Evolutionary conservation across 345 rosid genomes (phyloP), one percentile per base, ranked within the genome.

Genomic region (Tarenaya hassleriana): DNA sequence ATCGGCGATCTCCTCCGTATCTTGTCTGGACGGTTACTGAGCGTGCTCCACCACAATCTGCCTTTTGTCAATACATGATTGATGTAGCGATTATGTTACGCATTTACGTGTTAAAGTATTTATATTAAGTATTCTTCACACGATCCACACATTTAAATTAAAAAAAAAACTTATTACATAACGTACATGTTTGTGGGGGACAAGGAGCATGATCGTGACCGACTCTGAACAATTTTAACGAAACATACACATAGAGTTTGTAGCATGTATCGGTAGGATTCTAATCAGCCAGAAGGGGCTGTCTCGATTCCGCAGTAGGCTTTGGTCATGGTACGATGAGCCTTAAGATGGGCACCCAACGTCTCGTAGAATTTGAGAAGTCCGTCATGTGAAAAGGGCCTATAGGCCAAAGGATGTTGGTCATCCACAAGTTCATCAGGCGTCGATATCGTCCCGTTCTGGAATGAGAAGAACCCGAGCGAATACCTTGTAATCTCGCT

Each of bases 1-100:
- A 71, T 86, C 0, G 95, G 97, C n/a, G 97, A 90, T 57, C 66
- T 86, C 59, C 57, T 90, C 34, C 94, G 86, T 19, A 78, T 90
- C 12, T 17, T 83, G 12, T 76, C 97, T 24, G 88, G 68, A 4
- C 41, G 61, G 47, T 86, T 76, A 62, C 73, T 55, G 3, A 76
- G 53, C n/a, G 88, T 64, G 9, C 63, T 80, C 41, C 97, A 90
- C 38, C 91, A n/a, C n/a, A n/a, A n/a, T n/a, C n/a, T n/a, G n/a
- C n/a, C n/a, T n/a, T n/a, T n/a, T n/a, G n/a, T n/a, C n/a, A n/a
- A n/a, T n/a, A n/a, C n/a, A n/a, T n/a, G n/a, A n/a, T n/a, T n/a
- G n/a, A n/a, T n/a, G n/a, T n/a, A n/a, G n/a, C n/a, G n/a, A n/a
- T n/a, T n/a, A n/a, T n/a, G n/a, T n/a, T n/a, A n/a, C n/a, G n/a